A percentile compares a stretch with the other conserved stretches of the same genome.
These are phyloP conservation scores for Mycena vulgaris DNA, from an alignment of 768 basidiomycete species.

Conservation along the genomic window DNA sequence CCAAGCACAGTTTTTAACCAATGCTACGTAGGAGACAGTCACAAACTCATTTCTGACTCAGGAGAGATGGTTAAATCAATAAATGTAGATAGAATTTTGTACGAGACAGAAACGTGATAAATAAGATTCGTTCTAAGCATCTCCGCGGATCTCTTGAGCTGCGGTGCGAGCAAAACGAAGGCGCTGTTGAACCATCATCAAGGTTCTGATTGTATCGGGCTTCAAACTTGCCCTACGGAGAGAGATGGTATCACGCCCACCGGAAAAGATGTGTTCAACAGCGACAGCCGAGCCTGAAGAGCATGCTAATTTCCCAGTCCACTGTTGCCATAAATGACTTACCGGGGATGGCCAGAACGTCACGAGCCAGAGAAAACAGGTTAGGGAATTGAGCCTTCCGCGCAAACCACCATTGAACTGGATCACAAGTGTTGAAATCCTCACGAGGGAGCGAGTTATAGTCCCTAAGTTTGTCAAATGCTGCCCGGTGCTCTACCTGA, in stretches of 20 bases:
- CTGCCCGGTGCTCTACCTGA: neutral
- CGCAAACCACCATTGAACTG: neutral
- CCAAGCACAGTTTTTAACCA: neutral
- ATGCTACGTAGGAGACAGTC: neutral
- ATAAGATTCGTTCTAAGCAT: neutral
- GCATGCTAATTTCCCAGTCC: neutral
- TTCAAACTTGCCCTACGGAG: no score
- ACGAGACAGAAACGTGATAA: no score
- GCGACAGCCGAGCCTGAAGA: neutral
- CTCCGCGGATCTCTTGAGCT: neutral
- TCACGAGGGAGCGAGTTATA: neutral
- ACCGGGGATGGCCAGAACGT: neutral
- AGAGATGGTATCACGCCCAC: no score
- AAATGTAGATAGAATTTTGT: neutral
- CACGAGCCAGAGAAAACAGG: neutral
- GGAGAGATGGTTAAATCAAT: neutral
- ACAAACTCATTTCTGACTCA: neutral
- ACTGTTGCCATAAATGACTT: neutral
- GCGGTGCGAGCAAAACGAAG: slow-evolving; percentile 6
- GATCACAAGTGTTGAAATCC: neutral
- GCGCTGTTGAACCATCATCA: slow-evolving; percentile 11
- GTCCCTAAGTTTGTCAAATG: neutral
- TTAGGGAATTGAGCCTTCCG: slow-evolving; percentile 1
- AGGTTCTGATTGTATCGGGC: slow-evolving; percentile 3
- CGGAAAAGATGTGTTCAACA: no score